Evolutionary conservation across 2,329 filamentous ascomycete genomes (phyloP), one percentile per base, ranked within the genome.

Genomic region (Myotisia sp.): DNA sequence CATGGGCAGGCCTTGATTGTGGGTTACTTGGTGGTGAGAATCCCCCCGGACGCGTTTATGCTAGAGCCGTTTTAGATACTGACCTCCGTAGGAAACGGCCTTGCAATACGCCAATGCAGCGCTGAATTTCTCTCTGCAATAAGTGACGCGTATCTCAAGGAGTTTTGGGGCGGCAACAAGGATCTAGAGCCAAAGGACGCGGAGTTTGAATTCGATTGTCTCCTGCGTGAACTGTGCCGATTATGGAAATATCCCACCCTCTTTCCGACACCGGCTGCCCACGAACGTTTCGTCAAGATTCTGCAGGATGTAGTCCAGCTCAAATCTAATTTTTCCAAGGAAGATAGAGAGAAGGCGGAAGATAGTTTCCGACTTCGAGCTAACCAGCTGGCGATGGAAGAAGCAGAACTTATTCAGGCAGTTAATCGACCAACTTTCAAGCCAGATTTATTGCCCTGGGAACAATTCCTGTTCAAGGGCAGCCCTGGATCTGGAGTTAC

Each of bases 381-480:
- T n/a, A 41, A 41, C 16, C 3, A 28, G 3, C 9, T 36, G 21
- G 28, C 36, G 9, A 38, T 19, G 12, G 22, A 36, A 19, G 36
- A 38, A 12, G 38, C 38, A 10, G 9, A 16, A 3, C 16, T 38
- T 6, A 5, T 41, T 3, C 36, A 38, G 7, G 13, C 2, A 3
- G 29, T 38, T 6, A 41, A 41, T 21, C 32, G 36, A 14, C 38
- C 38, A n/a, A 16, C 38, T 10, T 41, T 13, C 20, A 35, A 37
- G 12, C 36, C 32, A 2, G 21, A 28, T 6, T 19, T 41, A 7
- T 27, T 33, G 12, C 34, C 36, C 5, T 43, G 41, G 41, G 39
- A 43, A 26, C 39, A 42, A 19, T 42, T 43, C 16, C 40, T 43
- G 16, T 34, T 41, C 12, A 37, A 35, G 18, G 38, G 31, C 3